Evolutionary conservation across 148 eudicot genomes (phyloP).

Genomic region (Fagopyrum esculentum): DNA sequence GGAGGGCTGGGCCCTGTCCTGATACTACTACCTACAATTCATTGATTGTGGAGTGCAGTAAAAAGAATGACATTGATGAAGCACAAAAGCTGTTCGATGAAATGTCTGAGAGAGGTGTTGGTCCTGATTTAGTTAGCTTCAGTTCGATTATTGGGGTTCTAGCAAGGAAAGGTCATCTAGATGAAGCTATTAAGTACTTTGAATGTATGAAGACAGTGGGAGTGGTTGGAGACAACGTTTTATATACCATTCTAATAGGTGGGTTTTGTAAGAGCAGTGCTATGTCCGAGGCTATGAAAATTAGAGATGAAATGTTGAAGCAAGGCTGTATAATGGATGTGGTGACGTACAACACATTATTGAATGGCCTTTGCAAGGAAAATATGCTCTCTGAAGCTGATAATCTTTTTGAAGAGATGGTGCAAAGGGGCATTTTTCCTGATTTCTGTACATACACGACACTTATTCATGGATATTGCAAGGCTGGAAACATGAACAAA

Average conservation of each 20-base stretch:
- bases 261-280: constrained; percentile 57
- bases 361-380: constrained; percentile 67
- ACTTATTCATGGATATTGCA: constrained; percentile 66
- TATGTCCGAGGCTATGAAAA: constrained; percentile 49
- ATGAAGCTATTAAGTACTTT: constrained; percentile 43
- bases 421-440: constrained; percentile 54
- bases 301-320: constrained; percentile 74
- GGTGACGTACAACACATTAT: constrained; percentile 69
- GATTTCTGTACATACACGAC: constrained; percentile 66
- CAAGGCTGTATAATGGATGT: constrained; percentile 69
- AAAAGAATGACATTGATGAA: constrained; percentile 33
- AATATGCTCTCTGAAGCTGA: constrained; percentile 58
- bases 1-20: constrained; percentile 48
- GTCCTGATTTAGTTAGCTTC: constrained; percentile 63
- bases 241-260: constrained; percentile 67
- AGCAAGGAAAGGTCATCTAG: constrained; percentile 48
- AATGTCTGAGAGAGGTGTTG: constrained; percentile 37
- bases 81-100: constrained; percentile 45
- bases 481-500: constrained; percentile 37
- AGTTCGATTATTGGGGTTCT: constrained; percentile 58
- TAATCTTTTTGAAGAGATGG: constrained; percentile 62
- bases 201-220: constrained; percentile 49
- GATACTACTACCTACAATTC: constrained; percentile 58
- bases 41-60: constrained; percentile 52
- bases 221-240: constrained; percentile 57